Conservation (phyloP, 805 yeast species). For the Saturnispora gosingensis region DNA sequence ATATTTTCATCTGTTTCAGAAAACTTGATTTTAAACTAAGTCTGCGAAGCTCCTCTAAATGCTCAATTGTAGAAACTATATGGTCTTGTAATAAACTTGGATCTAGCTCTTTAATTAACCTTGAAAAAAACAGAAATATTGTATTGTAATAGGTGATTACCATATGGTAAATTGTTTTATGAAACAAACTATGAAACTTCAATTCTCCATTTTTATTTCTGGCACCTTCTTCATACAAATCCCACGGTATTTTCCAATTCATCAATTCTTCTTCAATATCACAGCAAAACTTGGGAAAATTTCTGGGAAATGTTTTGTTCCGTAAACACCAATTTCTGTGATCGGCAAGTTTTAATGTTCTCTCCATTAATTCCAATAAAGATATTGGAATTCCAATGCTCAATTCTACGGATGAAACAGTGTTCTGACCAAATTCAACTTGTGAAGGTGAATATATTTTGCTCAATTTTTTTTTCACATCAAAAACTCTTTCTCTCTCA, state of each 20-base stretch:
- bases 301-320: constrained; percentile 38
- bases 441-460: constrained; percentile 18
- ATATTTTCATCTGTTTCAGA: constrained; percentile 21
- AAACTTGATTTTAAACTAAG: constrained; percentile 16
- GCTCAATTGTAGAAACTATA: constrained; percentile 28
- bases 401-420: constrained; percentile 27
- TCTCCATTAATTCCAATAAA: constrained; percentile 37
- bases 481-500: constrained; percentile 12
- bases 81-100: constrained; percentile 29
- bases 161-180: constrained; percentile 33
- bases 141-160: constrained; percentile 35
- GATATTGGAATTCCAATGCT: constrained; percentile 41
- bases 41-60: constrained; percentile 25
- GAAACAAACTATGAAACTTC: constrained; percentile 30
- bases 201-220: constrained; percentile 9
- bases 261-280: constrained; percentile 42
- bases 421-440: constrained; percentile 7
- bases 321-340: constrained; percentile 40
- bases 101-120: constrained; percentile 37
- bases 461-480: constrained; percentile 5
- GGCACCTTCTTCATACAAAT: constrained; percentile 23
- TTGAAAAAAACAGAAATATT: constrained; percentile 34
- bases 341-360: constrained; percentile 39
- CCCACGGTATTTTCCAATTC: constrained; percentile 41
- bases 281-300: constrained; percentile 47